Evolutionary conservation across 768 basidiomycete species (phyloP).

Genomic region (Suillus lakei): DNA sequence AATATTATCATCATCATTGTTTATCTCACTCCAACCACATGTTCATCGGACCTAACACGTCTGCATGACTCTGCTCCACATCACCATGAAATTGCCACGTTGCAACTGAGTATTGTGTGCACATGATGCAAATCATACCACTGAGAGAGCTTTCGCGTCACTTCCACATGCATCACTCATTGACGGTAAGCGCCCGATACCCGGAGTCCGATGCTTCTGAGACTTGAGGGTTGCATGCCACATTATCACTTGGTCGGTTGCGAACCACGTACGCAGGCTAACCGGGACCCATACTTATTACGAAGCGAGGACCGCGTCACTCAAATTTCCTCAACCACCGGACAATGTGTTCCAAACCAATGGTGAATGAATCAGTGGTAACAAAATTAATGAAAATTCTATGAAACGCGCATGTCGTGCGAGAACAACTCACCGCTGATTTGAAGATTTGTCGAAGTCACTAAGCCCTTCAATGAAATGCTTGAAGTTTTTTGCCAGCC

Average conservation of each 20-base stretch:
- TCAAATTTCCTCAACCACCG: background rate
- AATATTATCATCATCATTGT: constrained; percentile 4
- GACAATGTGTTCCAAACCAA: too few relatives aligned
- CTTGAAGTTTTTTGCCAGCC: too few relatives aligned
- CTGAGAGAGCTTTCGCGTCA: background rate
- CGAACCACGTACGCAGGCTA: background rate
- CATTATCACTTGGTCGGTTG: background rate
- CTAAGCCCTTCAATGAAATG: too few relatives aligned
- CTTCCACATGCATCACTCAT: background rate
- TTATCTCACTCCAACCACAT: constrained; percentile 7
- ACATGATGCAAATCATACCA: background rate
- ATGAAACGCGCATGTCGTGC: background rate
- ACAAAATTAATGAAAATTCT: background rate
- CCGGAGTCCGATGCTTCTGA: background rate
- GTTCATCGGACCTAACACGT: background rate
- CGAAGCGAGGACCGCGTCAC: background rate
- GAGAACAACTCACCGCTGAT: background rate
- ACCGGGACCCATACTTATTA: background rate
- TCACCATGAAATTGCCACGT: background rate
- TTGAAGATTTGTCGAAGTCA: too few relatives aligned
- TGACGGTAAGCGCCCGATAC: background rate
- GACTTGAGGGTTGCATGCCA: background rate
- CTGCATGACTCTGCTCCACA: background rate
- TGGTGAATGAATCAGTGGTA: background rate
- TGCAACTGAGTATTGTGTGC: background rate